phyloP scores from a whole-genome alignment of 257 asterid species.

The Solanum appendiculatum region DNA sequence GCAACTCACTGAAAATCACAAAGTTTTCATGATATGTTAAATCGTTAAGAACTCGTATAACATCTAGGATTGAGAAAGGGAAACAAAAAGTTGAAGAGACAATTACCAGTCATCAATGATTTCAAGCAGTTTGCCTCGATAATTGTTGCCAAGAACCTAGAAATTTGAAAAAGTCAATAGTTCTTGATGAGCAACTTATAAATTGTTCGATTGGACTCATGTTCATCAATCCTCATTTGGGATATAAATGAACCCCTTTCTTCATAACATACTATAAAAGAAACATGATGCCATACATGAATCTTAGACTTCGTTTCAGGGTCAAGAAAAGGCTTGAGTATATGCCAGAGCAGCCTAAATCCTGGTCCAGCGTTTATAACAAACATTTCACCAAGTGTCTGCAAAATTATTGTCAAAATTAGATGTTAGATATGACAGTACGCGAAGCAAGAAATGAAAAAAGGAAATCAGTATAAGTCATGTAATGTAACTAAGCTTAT shows the following conservation, averaged over 20 bases:
- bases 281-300: conserved; percentile 16
- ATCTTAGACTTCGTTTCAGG: conserved; percentile 41
- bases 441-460: background rate
- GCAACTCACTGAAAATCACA: conserved; percentile 36
- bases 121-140: conserved; percentile 39
- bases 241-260: background rate
- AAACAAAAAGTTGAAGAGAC: background rate
- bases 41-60: background rate
- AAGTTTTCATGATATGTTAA: background rate
- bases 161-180: background rate
- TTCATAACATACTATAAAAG: background rate
- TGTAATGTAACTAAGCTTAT: background rate
- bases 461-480: background rate
- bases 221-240: background rate
- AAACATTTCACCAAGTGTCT: conserved; percentile 42
- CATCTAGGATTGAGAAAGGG: background rate
- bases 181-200: background rate
- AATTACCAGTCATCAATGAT: conserved; percentile 38
- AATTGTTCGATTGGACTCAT: background rate
- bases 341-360: conserved; percentile 45
- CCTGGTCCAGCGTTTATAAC: conserved; percentile 54
- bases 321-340: conserved; percentile 52
- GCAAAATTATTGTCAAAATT: conserved; percentile 2
- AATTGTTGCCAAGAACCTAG: conserved; percentile 47
- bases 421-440: background rate